A percentile compares a stretch with the other conserved stretches of the same genome.
Conservation (phyloP, 345 rosid species). For the Linum usitatissimum region DNA sequence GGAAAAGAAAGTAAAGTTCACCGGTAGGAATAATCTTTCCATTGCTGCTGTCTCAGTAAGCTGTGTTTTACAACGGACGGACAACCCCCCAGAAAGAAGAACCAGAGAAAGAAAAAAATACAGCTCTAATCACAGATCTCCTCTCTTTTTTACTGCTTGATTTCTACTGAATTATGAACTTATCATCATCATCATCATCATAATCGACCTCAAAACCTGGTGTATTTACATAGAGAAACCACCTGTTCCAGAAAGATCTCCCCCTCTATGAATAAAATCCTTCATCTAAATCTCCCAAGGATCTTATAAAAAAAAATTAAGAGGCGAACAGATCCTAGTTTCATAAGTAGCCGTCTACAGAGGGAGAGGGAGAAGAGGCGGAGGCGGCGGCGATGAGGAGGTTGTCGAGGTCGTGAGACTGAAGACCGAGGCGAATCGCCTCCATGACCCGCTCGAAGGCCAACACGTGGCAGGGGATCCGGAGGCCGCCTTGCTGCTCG, state of each 20-base stretch:
- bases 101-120: no score
- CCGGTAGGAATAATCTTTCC: not conserved
- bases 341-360: constrained; percentile 5
- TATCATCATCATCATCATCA: not conserved
- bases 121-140: not conserved
- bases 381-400: constrained; percentile 6
- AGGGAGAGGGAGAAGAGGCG: not conserved
- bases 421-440: constrained; percentile 62
- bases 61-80: not conserved
- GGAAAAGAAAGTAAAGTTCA: no score
- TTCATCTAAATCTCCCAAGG: not conserved
- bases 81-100: not conserved
- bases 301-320: not conserved
- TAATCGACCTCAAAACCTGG: not conserved
- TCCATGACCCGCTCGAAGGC: constrained; percentile 76
- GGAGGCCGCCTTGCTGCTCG: constrained; percentile 81
- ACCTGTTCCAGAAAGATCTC: not conserved
- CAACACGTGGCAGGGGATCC: constrained; percentile 83
- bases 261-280: not conserved
- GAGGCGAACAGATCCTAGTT: not conserved
- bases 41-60: not conserved
- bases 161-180: no score
- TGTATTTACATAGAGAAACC: not conserved
- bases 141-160: no score
- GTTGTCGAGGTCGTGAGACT: constrained; percentile 47